Evolutionary conservation across 192 early-diverging fungal genomes (phyloP).

Genomic region (Backusella sp.): DNA sequence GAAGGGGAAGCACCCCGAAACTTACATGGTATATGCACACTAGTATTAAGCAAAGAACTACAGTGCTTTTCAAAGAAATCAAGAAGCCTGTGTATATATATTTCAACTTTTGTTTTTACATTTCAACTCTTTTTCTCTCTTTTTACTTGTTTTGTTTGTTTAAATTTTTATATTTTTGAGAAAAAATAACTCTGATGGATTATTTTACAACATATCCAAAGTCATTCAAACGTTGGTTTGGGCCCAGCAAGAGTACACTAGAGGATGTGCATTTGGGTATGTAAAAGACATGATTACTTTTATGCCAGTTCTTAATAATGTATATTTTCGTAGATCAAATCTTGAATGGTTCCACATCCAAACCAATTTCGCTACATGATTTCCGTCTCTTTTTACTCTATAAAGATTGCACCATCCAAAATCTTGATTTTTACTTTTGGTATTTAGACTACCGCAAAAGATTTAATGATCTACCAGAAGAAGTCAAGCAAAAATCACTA

Average conservation of each 20-base stretch:
- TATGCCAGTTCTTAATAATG: neutral
- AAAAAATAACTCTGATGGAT: neutral
- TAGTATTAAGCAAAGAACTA: neutral
- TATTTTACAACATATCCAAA: neutral
- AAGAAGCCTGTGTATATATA: neutral
- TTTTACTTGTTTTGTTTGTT: neutral
- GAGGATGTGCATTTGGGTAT: slow-evolving; percentile 18
- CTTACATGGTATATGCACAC: neutral
- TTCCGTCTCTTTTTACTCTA: slow-evolving; percentile 21
- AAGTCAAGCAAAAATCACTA: slow-evolving; percentile 6
- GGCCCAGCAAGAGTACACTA: neutral
- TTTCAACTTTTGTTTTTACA: neutral
- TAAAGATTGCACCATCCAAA: slow-evolving; percentile 26
- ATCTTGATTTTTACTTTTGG: slow-evolving; percentile 31
- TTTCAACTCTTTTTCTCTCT: neutral
- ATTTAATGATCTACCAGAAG: slow-evolving; percentile 15
- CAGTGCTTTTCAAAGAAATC: neutral
- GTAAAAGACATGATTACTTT: neutral
- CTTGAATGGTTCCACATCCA: slow-evolving; percentile 20
- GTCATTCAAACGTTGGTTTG: slow-evolving; percentile 9
- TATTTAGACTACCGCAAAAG: slow-evolving; percentile 18
- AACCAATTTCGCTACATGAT: slow-evolving; percentile 28
- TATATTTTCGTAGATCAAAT: slow-evolving; percentile 13
- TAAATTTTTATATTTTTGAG: neutral
- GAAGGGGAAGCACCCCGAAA: neutral